These are phyloP conservation scores for Melastoma malabathricum DNA, from an alignment of 345 rosid genomes.

Conservation along the genomic window DNA sequence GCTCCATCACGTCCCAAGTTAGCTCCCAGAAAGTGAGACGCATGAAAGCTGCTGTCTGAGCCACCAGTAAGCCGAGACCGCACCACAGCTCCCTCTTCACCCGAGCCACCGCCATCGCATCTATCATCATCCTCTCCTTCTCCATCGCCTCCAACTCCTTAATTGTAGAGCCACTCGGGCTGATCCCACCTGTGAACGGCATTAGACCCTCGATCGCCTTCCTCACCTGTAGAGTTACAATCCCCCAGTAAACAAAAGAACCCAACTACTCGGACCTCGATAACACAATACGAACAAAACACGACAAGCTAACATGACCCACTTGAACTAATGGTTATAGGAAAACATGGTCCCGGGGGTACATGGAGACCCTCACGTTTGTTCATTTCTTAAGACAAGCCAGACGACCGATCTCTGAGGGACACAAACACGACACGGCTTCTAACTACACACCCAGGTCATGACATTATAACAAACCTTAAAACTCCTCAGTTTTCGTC, in stretches of 20 bases:
- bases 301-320: too few relatives aligned
- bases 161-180: conserved; percentile 41
- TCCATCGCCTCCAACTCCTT: conserved; percentile 52
- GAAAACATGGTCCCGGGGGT: too few relatives aligned
- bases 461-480: too few relatives aligned
- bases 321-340: too few relatives aligned
- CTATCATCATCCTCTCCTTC: conserved; percentile 43
- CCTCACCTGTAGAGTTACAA: conserved; percentile 36
- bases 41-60: conserved; percentile 68
- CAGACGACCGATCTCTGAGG: too few relatives aligned
- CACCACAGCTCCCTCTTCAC: conserved; percentile 59
- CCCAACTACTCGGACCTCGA: not conserved
- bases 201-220: conserved; percentile 59
- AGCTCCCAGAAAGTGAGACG: conserved; percentile 98
- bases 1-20: conserved; percentile 95
- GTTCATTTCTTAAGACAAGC: too few relatives aligned
- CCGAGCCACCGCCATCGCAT: conserved; percentile 32
- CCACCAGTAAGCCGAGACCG: conserved; percentile 46
- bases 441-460: too few relatives aligned
- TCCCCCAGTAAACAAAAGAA: not conserved
- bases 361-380: too few relatives aligned
- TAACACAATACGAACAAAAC: too few relatives aligned
- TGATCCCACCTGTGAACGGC: conserved; percentile 25
- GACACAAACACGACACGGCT: too few relatives aligned
- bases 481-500: too few relatives aligned